Conservation (phyloP, 495 filamentous ascomycete species). For the Lentithecium fluviatile region DNA sequence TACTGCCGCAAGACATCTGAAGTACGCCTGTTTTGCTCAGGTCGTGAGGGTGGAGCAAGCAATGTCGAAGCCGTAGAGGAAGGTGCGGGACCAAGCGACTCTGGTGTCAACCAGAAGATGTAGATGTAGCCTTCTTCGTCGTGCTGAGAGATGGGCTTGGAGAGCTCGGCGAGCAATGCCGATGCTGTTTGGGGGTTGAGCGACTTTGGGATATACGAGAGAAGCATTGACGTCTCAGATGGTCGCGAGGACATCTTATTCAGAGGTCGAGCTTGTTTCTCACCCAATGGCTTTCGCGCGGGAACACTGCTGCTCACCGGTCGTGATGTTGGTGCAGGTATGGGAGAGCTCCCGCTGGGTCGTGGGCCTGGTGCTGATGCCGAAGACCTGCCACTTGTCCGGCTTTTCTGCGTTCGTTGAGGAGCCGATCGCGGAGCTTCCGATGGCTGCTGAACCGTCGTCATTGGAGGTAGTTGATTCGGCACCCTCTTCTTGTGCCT, state of each 20-base stretch:
- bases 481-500: conserved; percentile 38
- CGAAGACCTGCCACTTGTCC: neutral
- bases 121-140: conserved; percentile 96
- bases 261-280: conserved; percentile 35
- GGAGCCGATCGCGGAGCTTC: conserved; percentile 1
- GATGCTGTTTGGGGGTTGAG: conserved; percentile 65
- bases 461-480: conserved; percentile 4
- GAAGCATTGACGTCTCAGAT: conserved; percentile 51
- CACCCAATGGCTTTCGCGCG: conserved; percentile 25
- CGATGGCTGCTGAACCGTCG: conserved; percentile 14
- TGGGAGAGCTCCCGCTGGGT: neutral
- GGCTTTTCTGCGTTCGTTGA: neutral
- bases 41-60: conserved; percentile 46
- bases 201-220: conserved; percentile 64
- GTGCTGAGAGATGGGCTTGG: conserved; percentile 71
- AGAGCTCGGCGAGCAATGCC: conserved; percentile 67
- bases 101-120: conserved; percentile 87
- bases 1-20: conserved; percentile 67
- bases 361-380: neutral
- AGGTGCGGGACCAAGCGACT: conserved; percentile 50
- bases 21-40: conserved; percentile 53
- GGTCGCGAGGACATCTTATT: conserved; percentile 43
- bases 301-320: conserved; percentile 14
- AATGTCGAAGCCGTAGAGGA: conserved; percentile 59
- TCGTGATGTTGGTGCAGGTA: neutral